Evolutionary conservation across 371 early-diverging fungal genomes (phyloP).

Genomic region (Syncephalastrum sp.): DNA sequence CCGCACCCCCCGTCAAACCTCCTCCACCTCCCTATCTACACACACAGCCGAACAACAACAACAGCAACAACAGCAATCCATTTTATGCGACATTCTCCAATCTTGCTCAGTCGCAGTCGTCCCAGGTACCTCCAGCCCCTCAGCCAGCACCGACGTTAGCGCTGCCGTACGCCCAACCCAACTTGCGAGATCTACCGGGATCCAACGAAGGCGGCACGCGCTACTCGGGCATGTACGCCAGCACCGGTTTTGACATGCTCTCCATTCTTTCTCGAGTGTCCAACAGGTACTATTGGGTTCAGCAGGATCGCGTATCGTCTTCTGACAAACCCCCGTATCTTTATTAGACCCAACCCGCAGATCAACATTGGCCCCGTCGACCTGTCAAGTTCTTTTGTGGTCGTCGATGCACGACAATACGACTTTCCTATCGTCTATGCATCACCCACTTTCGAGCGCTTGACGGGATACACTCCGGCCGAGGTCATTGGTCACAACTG

Average conservation of each 20-base stretch:
- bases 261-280: slow-evolving; percentile 52
- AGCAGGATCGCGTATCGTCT: too few species aligned
- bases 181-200: not conserved
- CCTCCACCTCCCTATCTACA: too few species aligned
- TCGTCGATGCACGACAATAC: slow-evolving; percentile 53
- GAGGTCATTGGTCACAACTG: slow-evolving; percentile 71
- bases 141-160: too few species aligned
- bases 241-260: slow-evolving; percentile 63
- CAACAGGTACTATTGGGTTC: slow-evolving; percentile 25
- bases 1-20: not conserved
- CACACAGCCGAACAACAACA: too few species aligned
- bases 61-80: too few species aligned
- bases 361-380: slow-evolving; percentile 69
- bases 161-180: not conserved
- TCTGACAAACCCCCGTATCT: too few species aligned
- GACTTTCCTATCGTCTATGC: slow-evolving; percentile 63
- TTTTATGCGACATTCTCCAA: too few species aligned
- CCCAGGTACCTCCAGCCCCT: too few species aligned
- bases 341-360: slow-evolving; percentile 52
- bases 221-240: slow-evolving; percentile 41
- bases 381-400: slow-evolving; percentile 62
- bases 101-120: too few species aligned
- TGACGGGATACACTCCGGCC: slow-evolving; percentile 60
- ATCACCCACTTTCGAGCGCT: slow-evolving; percentile 59
- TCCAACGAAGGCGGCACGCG: not conserved